These are phyloP conservation scores for Cryptococcus sp. DNA, from an alignment of 1,284 basidiomycete species.

Conservation along the genomic window DNA sequence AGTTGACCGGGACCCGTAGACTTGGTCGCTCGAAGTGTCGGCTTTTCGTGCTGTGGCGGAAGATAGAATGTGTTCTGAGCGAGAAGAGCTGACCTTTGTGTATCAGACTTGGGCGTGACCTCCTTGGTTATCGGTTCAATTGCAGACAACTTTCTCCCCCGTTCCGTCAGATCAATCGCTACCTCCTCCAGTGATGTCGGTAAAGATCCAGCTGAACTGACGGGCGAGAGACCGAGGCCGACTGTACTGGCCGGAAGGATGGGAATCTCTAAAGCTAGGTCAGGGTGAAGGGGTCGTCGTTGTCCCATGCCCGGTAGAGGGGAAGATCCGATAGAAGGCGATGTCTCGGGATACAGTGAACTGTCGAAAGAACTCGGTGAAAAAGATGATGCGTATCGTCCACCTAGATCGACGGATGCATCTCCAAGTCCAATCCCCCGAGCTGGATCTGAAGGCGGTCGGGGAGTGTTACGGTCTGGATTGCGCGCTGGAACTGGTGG, in stretches of 20 bases:
- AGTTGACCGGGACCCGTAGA: slow-evolving; percentile 7
- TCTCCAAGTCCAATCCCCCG: slow-evolving; percentile 11
- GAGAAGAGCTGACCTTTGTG: slow-evolving; percentile 1
- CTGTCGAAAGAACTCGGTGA: not conserved
- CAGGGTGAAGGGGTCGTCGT: not conserved
- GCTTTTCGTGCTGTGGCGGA: slow-evolving; percentile 8
- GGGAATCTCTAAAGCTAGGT: not conserved
- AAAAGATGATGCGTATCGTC: slow-evolving; percentile 11
- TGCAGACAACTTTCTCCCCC: not conserved
- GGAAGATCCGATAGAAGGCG: slow-evolving; percentile 8
- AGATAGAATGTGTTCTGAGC: slow-evolving; percentile 16
- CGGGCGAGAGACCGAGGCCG: slow-evolving; percentile 3
- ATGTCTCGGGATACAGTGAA: slow-evolving; percentile 4
- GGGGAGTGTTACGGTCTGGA: not conserved
- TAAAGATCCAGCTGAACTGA: not conserved
- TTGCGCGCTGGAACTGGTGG: slow-evolving; percentile 6
- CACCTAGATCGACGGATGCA: slow-evolving; percentile 16
- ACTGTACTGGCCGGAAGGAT: slow-evolving; percentile 1
- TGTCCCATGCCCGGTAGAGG: slow-evolving; percentile 4
- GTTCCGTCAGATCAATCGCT: not conserved
- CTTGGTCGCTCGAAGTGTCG: slow-evolving; percentile 5
- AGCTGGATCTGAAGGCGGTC: not conserved
- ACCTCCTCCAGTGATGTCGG: not conserved
- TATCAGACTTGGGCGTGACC: not conserved
- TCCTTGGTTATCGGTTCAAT: not conserved